phyloP scores from a whole-genome alignment of 2,329 filamentous ascomycete species.

The Cladosporium halotolerans region DNA sequence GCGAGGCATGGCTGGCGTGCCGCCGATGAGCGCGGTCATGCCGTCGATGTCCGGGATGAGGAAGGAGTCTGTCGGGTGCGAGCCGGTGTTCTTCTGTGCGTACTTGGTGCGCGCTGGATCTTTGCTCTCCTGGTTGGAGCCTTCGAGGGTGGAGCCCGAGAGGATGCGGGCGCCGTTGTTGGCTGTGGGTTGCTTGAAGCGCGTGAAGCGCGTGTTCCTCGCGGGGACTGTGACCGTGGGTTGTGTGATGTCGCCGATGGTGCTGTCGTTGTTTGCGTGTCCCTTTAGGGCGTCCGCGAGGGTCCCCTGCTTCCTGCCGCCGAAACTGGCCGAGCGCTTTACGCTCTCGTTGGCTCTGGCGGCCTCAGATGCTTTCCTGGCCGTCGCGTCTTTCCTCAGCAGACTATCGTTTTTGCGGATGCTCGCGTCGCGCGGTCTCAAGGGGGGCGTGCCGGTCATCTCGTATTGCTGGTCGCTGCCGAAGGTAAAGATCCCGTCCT shows the following conservation, averaged over 20 bases:
- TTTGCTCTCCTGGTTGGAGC: constrained; percentile 5
- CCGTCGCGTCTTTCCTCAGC: constrained; percentile 40
- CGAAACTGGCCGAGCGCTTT: constrained; percentile 15
- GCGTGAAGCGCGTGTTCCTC: constrained; percentile 50
- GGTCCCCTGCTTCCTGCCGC: neutral
- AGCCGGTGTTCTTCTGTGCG: constrained; percentile 1
- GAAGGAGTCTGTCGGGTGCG: constrained; percentile 41
- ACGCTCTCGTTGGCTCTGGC: constrained; percentile 29
- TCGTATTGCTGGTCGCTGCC: constrained; percentile 45
- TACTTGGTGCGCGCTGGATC: constrained; percentile 13
- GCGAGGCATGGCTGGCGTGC: constrained; percentile 51
- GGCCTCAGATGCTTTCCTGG: constrained; percentile 39
- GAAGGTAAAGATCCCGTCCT: constrained; percentile 44
- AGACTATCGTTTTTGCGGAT: constrained; percentile 31
- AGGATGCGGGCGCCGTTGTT: constrained; percentile 9
- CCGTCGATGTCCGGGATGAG: constrained; percentile 56
- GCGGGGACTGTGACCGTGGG: constrained; percentile 25
- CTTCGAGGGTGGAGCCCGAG: constrained; percentile 10
- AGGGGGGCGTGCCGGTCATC: constrained; percentile 37
- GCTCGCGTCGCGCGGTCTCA: constrained; percentile 20
- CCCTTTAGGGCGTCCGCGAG: constrained; percentile 5
- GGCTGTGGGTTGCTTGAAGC: constrained; percentile 10
- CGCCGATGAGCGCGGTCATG: constrained; percentile 55
- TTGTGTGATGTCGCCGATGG: constrained; percentile 30
- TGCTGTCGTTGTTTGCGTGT: constrained; percentile 5